Conservation (phyloP, 2,329 filamentous ascomycete genomes). For the Aspergillus sp. region DNA sequence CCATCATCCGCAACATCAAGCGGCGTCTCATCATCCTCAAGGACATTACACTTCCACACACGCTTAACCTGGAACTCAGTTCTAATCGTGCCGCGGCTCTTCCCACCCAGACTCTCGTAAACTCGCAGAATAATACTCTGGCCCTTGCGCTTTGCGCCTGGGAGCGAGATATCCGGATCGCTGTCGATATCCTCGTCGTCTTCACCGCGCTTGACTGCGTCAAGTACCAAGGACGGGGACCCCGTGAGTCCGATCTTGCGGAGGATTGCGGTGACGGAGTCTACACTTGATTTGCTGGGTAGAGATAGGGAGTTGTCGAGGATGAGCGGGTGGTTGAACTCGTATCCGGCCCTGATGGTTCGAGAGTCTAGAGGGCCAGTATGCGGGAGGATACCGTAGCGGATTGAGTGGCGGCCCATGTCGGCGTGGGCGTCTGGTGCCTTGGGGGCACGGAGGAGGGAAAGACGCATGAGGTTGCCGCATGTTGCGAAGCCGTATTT, state of each 20-base stretch:
- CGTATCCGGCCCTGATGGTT: constrained; percentile 80
- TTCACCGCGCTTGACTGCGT: constrained; percentile 90
- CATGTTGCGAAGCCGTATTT: constrained; percentile 94
- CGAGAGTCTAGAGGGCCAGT: constrained; percentile 66
- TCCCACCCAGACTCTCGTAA: constrained; percentile 86
- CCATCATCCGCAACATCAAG: constrained; percentile 47
- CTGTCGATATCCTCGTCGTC: constrained; percentile 69
- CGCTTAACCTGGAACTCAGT: constrained; percentile 70
- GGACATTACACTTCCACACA: constrained; percentile 78
- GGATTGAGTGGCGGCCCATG: constrained; percentile 85
- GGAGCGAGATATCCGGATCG: constrained; percentile 51
- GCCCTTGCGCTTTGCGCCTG: constrained; percentile 59
- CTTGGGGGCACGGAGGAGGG: constrained; percentile 81
- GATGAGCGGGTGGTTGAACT: constrained; percentile 82
- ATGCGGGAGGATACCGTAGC: constrained; percentile 89
- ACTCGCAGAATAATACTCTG: constrained; percentile 79
- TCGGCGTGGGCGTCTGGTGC: constrained; percentile 91
- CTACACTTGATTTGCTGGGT: constrained; percentile 18
- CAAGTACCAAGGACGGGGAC: constrained; percentile 70
- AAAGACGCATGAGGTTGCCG: constrained; percentile 86
- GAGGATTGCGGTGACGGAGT: constrained; percentile 25
- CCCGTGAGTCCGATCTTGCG: constrained; percentile 68
- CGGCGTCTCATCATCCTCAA: constrained; percentile 82
- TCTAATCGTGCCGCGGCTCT: constrained; percentile 67
- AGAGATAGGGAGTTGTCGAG: constrained; percentile 44